These are phyloP conservation scores for Aureobasidium subglaciale DNA, from an alignment of 2,329 filamentous ascomycete genomes.

Conservation along the genomic window DNA sequence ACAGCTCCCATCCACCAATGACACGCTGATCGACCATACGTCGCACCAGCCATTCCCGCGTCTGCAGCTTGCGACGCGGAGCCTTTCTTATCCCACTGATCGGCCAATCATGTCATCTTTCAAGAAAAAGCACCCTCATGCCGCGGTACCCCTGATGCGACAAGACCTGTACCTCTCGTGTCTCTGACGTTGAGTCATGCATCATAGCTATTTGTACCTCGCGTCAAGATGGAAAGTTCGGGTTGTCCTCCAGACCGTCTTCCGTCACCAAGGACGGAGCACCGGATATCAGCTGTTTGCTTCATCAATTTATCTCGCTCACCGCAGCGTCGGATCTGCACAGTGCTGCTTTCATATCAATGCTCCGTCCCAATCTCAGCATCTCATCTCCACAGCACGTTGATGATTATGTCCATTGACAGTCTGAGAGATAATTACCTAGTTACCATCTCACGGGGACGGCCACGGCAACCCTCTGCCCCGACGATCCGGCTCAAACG, in stretches of 20 bases:
- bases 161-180: slow-evolving; percentile 3
- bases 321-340: not conserved
- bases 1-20: slow-evolving; percentile 9
- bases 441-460: not conserved
- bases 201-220: slow-evolving; percentile 5
- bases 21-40: slow-evolving; percentile 13
- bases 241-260: not conserved
- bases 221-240: not conserved
- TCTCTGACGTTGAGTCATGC: slow-evolving; percentile 15
- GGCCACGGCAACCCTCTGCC: not conserved
- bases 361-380: not conserved
- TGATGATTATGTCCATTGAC: not conserved
- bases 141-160: slow-evolving; percentile 8
- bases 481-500: not conserved
- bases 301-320: not conserved
- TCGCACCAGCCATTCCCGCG: slow-evolving; percentile 11
- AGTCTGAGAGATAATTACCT: not conserved
- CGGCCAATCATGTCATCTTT: slow-evolving; percentile 3
- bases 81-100: not conserved
- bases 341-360: not conserved
- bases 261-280: not conserved
- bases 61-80: slow-evolving; percentile 1
- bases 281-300: slow-evolving; percentile 8
- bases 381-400: slow-evolving; percentile 8
- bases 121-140: slow-evolving; percentile 13